Base-by-base conservation (phyloP, 176 grass and related monocot species). In the Avena sativa region DNA sequence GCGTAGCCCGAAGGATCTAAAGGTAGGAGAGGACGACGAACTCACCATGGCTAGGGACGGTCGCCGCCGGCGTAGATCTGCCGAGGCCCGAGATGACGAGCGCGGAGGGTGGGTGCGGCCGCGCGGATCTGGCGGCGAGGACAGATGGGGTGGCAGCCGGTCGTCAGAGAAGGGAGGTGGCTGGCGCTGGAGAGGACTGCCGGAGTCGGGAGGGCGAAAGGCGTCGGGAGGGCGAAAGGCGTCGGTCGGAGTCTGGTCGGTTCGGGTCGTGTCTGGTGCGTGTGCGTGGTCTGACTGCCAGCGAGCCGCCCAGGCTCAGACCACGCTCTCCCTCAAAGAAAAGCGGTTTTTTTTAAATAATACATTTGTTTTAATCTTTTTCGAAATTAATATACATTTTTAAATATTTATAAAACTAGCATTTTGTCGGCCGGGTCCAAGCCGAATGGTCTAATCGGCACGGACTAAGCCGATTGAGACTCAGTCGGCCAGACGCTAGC, bases 191-290 rank as follows among this genome's bases (percentile, higher is more conserved):
- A 71, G 68, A 56, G 50, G 74, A 56, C 56, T 50, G 25, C 50
- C 74, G 50, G 23, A 34, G 23, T 5, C 23, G 23, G 48, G 73
- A 17, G 73, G 0, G 23, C 73, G 47, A 75, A 48, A n/a, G n/a
- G n/a, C n/a, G 21, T 4, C 21, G 23, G 48, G 73, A 17, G 73
- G 0, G 23, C 73, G 48, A 76, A 49, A 28, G 73, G 74, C 49
- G 74, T 76, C 8, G 74, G 74, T 76, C 73, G 74, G 74, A 7
- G 49, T 76, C 14, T 76, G 73, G 49, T 49, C 23, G 47, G 21
- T 76, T 48, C 26, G 47, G 48, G 48, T 76, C 73, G 74, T 28
- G 49, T 76, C 25, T 52, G 26, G 32, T 34, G 32, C 32, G 32
- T 32, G 74, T 20, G 16, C 74, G 74, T 53, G 74, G 36, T 77